Percentiles rank a stretch among this genome's conserved stretches.
These are phyloP conservation scores for Tremella mesenterica DNA, from an alignment of 768 basidiomycete species.

Conservation along the genomic window DNA sequence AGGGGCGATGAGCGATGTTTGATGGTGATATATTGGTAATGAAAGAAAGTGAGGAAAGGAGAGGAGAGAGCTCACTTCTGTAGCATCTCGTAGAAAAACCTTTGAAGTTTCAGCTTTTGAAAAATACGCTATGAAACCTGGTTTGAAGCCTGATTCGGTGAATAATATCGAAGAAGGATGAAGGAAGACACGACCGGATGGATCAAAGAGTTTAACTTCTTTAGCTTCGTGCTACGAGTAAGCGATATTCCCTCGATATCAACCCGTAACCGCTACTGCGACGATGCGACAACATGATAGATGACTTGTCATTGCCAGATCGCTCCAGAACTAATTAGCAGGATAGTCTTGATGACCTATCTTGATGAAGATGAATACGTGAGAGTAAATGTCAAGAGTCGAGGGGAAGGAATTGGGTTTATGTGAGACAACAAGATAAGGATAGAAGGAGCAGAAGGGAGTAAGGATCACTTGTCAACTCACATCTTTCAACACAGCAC, in stretches of 20 bases:
- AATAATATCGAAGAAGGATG: constrained; percentile 80
- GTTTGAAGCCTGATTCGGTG: constrained; percentile 60
- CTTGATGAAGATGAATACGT: too few species aligned
- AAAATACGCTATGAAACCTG: constrained; percentile 75
- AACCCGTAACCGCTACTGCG: too few species aligned
- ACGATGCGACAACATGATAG: too few species aligned
- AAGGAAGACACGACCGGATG: constrained; percentile 47
- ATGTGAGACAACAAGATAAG: too few species aligned
- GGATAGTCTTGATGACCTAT: too few species aligned
- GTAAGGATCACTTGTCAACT: constrained; percentile 3
- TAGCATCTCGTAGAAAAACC: constrained; percentile 75
- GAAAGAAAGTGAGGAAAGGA: neutral
- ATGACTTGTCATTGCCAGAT: too few species aligned
- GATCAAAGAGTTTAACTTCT: constrained; percentile 74
- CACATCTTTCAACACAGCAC: constrained; percentile 67
- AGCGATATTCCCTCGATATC: too few species aligned
- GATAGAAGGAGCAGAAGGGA: neutral
- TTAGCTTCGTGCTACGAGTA: constrained; percentile 57
- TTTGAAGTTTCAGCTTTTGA: constrained; percentile 69
- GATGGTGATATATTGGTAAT: too few species aligned
- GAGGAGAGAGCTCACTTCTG: constrained; percentile 55
- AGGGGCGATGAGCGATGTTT: neutral
- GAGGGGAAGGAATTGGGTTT: too few species aligned
- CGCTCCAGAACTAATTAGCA: too few species aligned
- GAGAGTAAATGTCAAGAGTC: too few species aligned